Evolutionary conservation across 2,329 filamentous ascomycete genomes (phyloP), one percentile per base, ranked within the genome.

Genomic region (Aureobasidium sp.): DNA sequence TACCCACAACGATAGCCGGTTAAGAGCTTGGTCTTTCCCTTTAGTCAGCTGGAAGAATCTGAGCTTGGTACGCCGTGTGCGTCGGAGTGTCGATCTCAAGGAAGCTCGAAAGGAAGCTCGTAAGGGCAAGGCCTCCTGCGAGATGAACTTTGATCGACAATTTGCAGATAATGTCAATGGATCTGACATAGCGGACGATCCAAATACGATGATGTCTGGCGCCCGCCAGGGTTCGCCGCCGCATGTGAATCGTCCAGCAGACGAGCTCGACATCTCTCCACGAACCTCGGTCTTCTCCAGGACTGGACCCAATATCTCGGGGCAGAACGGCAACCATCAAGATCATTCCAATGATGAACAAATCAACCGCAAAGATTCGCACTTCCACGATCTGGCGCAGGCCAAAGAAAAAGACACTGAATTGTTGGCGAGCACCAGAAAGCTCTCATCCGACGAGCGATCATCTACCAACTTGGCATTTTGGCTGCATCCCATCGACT

Each of bases 331-430:
- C 21, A 21, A 21, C 21, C 21, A 21, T 21, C 21, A 21, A 21
- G 21, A 21, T 21, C 21, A 21, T 21, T 21, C 21, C 21, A 21
- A 21, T 6, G 45, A 15, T 25, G 55, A 49, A 9, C 42, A n/a
- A 11, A 8, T 25, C 13, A 34, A 59, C 9, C 57, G 57, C 37
- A 60, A 60, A 36, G 57, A 60, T 21, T 52, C 57, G 16, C 57
- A 52, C 13, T n/a, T 50, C 11, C n/a, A 39, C 3, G 47, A 39
- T 2, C 21, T 16, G 0, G 13, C 8, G n/a, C 29, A 42, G 11
- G 16, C 7, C 5, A 36, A 45, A 36, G 57, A 44, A 2, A 42
- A 25, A 41, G 34, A 21, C 5, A 4, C 45, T 29, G 47, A 52
- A 1, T 7, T 36, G 29, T 13, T 34, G 21, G 47, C 47, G 6